A percentile compares a stretch with the other conserved stretches of the same genome.
Conservation (phyloP, 257 asterid genomes). For the Coffea canephora region DNA sequence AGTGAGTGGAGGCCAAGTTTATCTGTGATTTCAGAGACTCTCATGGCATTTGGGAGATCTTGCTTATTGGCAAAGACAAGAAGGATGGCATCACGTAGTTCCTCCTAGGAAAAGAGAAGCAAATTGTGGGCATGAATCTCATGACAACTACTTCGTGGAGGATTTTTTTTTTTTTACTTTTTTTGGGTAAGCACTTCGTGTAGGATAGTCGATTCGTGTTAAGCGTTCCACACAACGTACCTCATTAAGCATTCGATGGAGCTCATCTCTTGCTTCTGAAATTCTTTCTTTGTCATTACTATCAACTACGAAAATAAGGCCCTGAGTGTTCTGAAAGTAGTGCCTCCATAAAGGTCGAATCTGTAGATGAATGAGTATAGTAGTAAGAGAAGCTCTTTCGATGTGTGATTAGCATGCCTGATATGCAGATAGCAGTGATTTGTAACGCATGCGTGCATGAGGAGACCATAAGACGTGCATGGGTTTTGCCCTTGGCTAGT, state of each 20-base stretch:
- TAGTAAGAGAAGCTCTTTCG: not conserved
- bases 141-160: not conserved
- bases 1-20: conserved; percentile 40
- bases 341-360: conserved; percentile 51
- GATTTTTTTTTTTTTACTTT: not conserved
- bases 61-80: conserved; percentile 50
- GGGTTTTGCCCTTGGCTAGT: no score
- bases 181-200: not conserved
- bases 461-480: no score
- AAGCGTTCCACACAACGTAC: conserved; percentile 3
- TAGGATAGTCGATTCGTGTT: not conserved
- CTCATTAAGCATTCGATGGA: conserved; percentile 47
- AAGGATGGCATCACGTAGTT: conserved; percentile 33
- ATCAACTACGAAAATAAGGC: conserved; percentile 51
- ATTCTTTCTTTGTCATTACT: conserved; percentile 44
- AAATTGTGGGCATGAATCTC: not conserved
- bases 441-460: no score
- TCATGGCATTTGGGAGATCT: conserved; percentile 50
- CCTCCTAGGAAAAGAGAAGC: conserved; percentile 27
- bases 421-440: not conserved
- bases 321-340: conserved; percentile 46
- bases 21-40: conserved; percentile 41
- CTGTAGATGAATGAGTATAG: conserved; percentile 15
- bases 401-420: not conserved
- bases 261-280: conserved; percentile 47